Conservation (phyloP, 2,329 filamentous ascomycete species). For the Ophiostoma ips region DNA sequence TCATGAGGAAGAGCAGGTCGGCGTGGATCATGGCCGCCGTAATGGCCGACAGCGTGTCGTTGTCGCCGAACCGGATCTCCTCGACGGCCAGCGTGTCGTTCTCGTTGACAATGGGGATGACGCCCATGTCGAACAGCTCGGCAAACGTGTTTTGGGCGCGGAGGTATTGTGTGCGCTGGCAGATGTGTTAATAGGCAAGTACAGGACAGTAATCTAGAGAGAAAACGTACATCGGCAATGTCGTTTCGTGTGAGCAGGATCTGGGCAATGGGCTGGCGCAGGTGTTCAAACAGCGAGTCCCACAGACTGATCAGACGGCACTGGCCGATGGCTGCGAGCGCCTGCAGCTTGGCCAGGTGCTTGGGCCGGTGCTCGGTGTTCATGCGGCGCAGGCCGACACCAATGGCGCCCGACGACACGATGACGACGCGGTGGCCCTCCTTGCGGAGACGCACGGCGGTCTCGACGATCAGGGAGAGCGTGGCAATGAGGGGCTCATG, state of each 20-base stretch:
- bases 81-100: constrained; percentile 94
- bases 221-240: constrained; percentile 65
- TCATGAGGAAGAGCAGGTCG: constrained; percentile 96
- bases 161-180: constrained; percentile 72
- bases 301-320: constrained; percentile 89
- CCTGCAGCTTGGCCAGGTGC: constrained; percentile 80
- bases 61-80: constrained; percentile 99
- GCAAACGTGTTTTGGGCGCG: constrained; percentile 94
- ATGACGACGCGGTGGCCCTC: constrained; percentile 92
- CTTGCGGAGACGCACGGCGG: constrained; percentile 70
- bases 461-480: constrained; percentile 85
- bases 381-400: constrained; percentile 83
- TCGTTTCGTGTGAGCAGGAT: constrained; percentile 90
- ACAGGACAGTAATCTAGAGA: background rate
- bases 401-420: constrained; percentile 93
- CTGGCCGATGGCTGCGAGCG: constrained; percentile 89
- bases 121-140: constrained; percentile 82
- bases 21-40: constrained; percentile 95
- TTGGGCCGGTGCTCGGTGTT: constrained; percentile 77
- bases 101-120: constrained; percentile 97
- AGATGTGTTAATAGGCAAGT: constrained; percentile 9
- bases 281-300: constrained; percentile 81
- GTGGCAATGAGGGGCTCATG: constrained; percentile 89
- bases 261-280: constrained; percentile 84
- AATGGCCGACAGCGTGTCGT: constrained; percentile 92